Evolutionary conservation across 495 filamentous ascomycete genomes (phyloP).

Genomic region (Penicillium robsamsonii): DNA sequence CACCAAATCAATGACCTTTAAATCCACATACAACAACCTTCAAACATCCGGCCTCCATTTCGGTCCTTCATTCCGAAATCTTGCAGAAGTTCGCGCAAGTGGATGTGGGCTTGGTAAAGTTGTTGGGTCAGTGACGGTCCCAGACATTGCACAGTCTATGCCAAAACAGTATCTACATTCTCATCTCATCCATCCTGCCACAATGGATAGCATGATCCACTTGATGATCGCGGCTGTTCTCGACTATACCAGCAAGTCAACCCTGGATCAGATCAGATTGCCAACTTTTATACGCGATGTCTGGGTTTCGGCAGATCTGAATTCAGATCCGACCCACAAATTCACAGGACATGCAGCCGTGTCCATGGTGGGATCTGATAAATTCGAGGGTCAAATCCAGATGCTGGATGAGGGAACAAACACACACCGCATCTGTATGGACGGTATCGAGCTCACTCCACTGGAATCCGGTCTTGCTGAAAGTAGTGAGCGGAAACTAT

Average conservation of each 20-base stretch:
- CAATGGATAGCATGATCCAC: constrained; percentile 41
- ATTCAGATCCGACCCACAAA: constrained; percentile 10
- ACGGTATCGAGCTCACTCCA: constrained; percentile 30
- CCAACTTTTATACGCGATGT: constrained; percentile 30
- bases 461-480: constrained; percentile 19
- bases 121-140: constrained; percentile 24
- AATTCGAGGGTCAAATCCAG: constrained; percentile 26
- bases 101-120: constrained; percentile 10
- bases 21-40: constrained; percentile 24
- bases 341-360: constrained; percentile 25
- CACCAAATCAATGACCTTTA: constrained; percentile 16
- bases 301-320: constrained; percentile 30
- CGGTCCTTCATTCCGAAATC: constrained; percentile 28
- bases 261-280: constrained; percentile 21
- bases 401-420: constrained; percentile 18
- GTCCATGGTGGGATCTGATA: constrained; percentile 10
- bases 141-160: constrained; percentile 31
- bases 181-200: constrained; percentile 39
- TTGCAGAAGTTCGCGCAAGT: constrained; percentile 17
- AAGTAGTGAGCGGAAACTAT: constrained; percentile 17
- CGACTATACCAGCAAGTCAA: constrained; percentile 22
- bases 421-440: constrained; percentile 19
- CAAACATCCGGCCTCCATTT: constrained; percentile 23
- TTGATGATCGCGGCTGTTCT: constrained; percentile 27
- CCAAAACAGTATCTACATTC: constrained; percentile 28